Evolutionary conservation across 2,329 filamentous ascomycete species (phyloP), one percentile per base, ranked within the genome.

Genomic region (Stemphylium lycopersici): DNA sequence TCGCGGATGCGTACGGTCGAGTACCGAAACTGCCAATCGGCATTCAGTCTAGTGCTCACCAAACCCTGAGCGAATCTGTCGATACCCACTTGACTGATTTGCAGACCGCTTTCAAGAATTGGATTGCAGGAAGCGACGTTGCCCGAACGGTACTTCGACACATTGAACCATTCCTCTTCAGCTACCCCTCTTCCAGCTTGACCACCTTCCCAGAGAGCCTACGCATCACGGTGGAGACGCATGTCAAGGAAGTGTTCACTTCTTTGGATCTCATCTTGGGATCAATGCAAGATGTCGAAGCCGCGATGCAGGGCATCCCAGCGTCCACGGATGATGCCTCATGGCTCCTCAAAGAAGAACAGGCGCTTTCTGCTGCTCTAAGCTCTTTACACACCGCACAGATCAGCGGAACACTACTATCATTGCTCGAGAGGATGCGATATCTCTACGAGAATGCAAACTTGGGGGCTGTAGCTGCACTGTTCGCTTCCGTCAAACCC

Each of bases 261-360:
- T 79, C 89, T n/a, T 84, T 88, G 41, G 90, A 96, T 73, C 84
- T 85, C 44, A 84, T 93, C 24, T 85, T 97, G 2, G 89, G 93
- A 32, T 88, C 90, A 1, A 82, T 96, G 42, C 91, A 97, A 72
- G 85, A 87, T 59, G 82, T 89, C 40, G 84, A 85, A 53, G 84
- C 84, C 56, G 76, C 81, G 2, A 77, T 85, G 7, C 74, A 78
- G 10, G 78, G 79, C 3, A 76, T 87, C 1, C 86, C 88, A 1
- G 70, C 75, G 4, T 84, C 87, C 1, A 79, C 80, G 1, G 86
- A 90, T 31, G 85, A 89, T 38, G 66, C 79, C 1, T 79, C 82
- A 2, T 91, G 90, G 86, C 74, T 93, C 7, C 72, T 84, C 1
- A 80, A 80, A 81, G 74, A 78, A 60, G 73, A 74, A 48, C 59